A percentile compares a stretch with the other conserved stretches of the same genome.
phyloP scores from a whole-genome alignment of 2,329 filamentous ascomycete species.

The Arachnopeziza araneosa region DNA sequence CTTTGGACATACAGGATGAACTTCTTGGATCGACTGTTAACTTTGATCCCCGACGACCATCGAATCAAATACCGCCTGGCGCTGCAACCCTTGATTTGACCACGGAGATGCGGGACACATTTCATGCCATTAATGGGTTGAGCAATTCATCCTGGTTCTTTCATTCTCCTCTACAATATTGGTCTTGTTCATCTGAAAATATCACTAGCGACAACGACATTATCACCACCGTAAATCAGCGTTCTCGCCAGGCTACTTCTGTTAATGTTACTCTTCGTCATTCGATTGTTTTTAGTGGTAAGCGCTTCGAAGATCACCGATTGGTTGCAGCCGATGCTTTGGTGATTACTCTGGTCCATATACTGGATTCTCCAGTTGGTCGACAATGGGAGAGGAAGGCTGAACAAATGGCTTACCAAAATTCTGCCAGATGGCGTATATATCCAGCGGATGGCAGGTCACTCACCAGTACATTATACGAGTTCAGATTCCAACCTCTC shows the following conservation, averaged over 20 bases:
- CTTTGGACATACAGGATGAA: slow-evolving; percentile 64
- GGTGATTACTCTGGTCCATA: slow-evolving; percentile 71
- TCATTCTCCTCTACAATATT: slow-evolving; percentile 78
- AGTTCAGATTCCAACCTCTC: slow-evolving; percentile 73
- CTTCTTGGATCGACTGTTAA: slow-evolving; percentile 57
- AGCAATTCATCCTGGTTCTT: slow-evolving; percentile 67
- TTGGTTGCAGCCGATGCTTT: slow-evolving; percentile 70
- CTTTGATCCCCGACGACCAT: slow-evolving; percentile 44
- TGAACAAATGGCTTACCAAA: slow-evolving; percentile 44
- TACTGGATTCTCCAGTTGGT: slow-evolving; percentile 57
- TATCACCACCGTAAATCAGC: slow-evolving; percentile 62
- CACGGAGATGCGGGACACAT: slow-evolving; percentile 41
- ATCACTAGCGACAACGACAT: slow-evolving; percentile 59
- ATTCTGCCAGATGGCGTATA: slow-evolving; percentile 52
- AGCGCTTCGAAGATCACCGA: slow-evolving; percentile 61
- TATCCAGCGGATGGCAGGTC: slow-evolving; percentile 55
- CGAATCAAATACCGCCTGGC: slow-evolving; percentile 7
- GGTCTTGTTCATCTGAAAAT: slow-evolving; percentile 58
- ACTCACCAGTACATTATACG: slow-evolving; percentile 58
- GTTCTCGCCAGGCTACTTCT: slow-evolving; percentile 54
- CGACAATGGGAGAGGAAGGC: slow-evolving; percentile 59
- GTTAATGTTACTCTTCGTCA: slow-evolving; percentile 71
- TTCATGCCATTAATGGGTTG: slow-evolving; percentile 55
- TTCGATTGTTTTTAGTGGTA: slow-evolving; percentile 78
- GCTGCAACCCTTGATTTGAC: slow-evolving; percentile 24